Conservation (phyloP, 306 rosid species). For the Quercus agrifolia region DNA sequence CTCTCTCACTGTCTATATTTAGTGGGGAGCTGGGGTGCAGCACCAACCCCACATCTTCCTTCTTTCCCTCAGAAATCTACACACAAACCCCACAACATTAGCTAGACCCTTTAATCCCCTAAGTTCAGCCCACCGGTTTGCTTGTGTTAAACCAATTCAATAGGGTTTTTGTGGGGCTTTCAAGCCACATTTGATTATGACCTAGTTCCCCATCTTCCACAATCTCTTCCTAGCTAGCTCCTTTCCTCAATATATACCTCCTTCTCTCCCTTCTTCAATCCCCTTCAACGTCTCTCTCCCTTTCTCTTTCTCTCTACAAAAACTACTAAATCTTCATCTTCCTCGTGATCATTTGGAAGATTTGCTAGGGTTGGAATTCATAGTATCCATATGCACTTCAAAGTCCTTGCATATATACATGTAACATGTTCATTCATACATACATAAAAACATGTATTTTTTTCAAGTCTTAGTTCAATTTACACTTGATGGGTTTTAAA, state of each 20-base stretch:
- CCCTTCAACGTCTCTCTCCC: constrained; percentile 26
- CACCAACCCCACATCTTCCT: constrained; percentile 66
- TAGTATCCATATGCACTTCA: neutral
- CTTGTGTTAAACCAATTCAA: constrained; percentile 55
- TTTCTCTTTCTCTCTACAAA: constrained; percentile 14
- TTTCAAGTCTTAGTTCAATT: neutral
- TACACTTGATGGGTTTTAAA: neutral
- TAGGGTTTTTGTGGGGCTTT: constrained; percentile 51
- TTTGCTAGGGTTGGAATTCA: neutral
- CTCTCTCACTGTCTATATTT: constrained; percentile 45
- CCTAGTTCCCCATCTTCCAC: constrained; percentile 28
- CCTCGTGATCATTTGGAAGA: neutral
- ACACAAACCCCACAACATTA: constrained; percentile 33
- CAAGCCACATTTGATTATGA: constrained; percentile 43
- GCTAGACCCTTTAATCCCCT: constrained; percentile 36
- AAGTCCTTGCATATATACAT: neutral
- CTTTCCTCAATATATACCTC: constrained; percentile 20
- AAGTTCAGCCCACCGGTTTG: constrained; percentile 35
- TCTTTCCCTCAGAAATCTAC: constrained; percentile 46
- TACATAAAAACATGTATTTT: neutral
- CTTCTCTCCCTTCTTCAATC: neutral
- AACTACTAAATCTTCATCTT: constrained; percentile 14
- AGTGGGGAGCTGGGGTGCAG: constrained; percentile 57
- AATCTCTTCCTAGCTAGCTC: neutral
- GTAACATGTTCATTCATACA: neutral